Base-by-base conservation (phyloP, 352 stramenopile genomes). In the Blastocystis sp. region DNA sequence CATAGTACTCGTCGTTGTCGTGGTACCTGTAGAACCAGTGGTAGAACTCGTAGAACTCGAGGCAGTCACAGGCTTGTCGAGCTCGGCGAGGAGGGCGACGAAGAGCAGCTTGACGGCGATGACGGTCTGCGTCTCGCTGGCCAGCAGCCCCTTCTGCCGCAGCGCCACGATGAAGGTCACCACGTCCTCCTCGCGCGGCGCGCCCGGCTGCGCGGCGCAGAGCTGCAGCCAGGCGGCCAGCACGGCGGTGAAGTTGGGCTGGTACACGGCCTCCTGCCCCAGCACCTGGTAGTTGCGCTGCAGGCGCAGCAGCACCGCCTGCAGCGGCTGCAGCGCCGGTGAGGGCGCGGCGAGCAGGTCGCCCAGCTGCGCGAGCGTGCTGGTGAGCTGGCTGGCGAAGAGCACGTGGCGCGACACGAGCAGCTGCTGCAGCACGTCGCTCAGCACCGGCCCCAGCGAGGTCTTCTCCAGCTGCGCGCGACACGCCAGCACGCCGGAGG, bases 91-190 rank as follows among this genome's bases (percentile, higher is more conserved):
- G 9, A 59, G 52, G 2, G 74, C 28, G 14, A 70, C n/a, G 4
- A 84, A 48, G 1, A 84, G 74, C 21, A 84, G 74, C 10, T 54
- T 52, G 1, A 84, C 19, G 1, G 28, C 57, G 21, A 84, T 38
- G 1, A 84, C 74, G 3, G 74, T 84, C 42, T 84, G 74, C 6
- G 74, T 70, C 60, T 84, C 74, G 21, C 52, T 69, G 17, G 65
- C 52, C 17, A 84, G 34, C n/a, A 84, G 45, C 17, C 74, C 74
- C 38, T 64, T 62, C 34, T 57, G 14, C 38, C 69, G 68, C 54
- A 84, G 52, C 24, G 48, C 74, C 14, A 84, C 24, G 42, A 84
- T 84, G 40, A 84, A 84, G 1, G 48, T 28, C 10, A 70, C 52
- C 24, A 63, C 60, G 34, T 61, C n/a, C 34, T 69, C 60, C 38